These are phyloP conservation scores for Xylaria bambusicola DNA, from an alignment of 495 filamentous ascomycete species.

Conservation along the genomic window DNA sequence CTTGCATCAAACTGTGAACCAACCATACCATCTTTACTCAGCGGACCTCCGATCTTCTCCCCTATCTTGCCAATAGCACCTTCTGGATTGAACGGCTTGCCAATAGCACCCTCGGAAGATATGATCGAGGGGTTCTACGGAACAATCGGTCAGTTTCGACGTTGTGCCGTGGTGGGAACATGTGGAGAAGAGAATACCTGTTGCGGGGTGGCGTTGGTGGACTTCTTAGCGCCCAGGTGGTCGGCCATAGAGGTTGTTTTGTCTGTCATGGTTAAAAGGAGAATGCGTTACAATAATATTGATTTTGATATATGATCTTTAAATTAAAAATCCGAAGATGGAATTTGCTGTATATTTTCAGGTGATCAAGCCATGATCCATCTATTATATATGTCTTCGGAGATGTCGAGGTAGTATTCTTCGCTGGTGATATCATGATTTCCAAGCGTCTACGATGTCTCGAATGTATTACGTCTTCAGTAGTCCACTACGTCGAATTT, in stretches of 20 bases:
- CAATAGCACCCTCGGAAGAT: conserved; percentile 5
- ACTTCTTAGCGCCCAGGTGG: conserved; percentile 6
- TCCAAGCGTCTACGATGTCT: not conserved
- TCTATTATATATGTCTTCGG: conserved; percentile 5
- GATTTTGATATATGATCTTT: too few species aligned
- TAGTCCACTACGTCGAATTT: not conserved
- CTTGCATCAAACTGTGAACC: conserved; percentile 14
- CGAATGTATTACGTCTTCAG: conserved; percentile 5
- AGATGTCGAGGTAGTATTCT: not conserved
- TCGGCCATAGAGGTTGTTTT: conserved; percentile 14
- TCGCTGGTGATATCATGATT: conserved; percentile 10
- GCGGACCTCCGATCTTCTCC: conserved; percentile 5
- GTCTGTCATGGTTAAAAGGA: conserved; percentile 2
- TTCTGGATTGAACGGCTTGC: conserved; percentile 12
- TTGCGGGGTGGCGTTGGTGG: conserved; percentile 12
- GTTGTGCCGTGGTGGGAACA: not conserved
- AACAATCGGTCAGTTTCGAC: not conserved
- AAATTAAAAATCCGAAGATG: too few species aligned
- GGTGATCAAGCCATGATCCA: not conserved
- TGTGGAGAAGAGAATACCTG: not conserved
- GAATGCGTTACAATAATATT: too few species aligned
- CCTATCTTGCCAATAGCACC: conserved; percentile 11
- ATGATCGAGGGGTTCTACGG: conserved; percentile 13
- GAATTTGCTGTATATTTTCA: too few species aligned
- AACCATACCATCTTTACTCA: conserved; percentile 9